These are phyloP conservation scores for Citrullus amarus DNA, from an alignment of 306 rosid genomes.

Conservation along the genomic window DNA sequence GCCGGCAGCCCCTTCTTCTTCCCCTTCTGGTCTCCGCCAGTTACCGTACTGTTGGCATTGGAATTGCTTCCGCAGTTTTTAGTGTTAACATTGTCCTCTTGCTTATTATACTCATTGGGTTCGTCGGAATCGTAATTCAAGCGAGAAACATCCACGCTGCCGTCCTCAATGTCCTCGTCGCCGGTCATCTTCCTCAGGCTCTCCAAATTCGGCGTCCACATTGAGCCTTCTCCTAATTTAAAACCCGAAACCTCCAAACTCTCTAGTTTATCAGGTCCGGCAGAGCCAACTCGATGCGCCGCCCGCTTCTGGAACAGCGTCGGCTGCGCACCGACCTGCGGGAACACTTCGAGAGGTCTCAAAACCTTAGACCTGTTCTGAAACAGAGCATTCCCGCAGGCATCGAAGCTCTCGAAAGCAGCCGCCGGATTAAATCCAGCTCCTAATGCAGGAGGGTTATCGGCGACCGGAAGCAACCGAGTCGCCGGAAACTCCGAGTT, in stretches of 20 bases:
- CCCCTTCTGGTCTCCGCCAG: slow-evolving; percentile 61
- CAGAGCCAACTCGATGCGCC: slow-evolving; percentile 23
- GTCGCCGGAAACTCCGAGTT: slow-evolving; percentile 23
- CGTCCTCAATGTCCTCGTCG: slow-evolving; percentile 47
- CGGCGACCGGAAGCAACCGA: slow-evolving; percentile 2
- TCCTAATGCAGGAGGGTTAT: slow-evolving; percentile 11
- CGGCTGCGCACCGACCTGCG: slow-evolving; percentile 46
- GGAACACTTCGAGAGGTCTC: slow-evolving; percentile 38
- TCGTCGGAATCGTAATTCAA: slow-evolving; percentile 84
- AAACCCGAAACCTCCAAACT: slow-evolving; percentile 34
- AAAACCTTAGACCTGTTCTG: slow-evolving; percentile 31
- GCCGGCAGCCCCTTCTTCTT: slow-evolving; percentile 93
- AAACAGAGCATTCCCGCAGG: slow-evolving; percentile 31
- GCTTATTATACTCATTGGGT: slow-evolving; percentile 24
- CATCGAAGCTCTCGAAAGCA: slow-evolving; percentile 28
- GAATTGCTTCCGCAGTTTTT: slow-evolving; percentile 39
- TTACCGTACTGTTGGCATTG: slow-evolving; percentile 32
- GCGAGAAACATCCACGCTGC: slow-evolving; percentile 44
- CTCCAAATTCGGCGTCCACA: slow-evolving; percentile 25
- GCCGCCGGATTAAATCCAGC: slow-evolving; percentile 14
- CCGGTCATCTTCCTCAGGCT: slow-evolving; percentile 33
- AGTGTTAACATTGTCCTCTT: slow-evolving; percentile 27
- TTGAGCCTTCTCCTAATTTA: slow-evolving; percentile 4
- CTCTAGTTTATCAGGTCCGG: slow-evolving; percentile 20
- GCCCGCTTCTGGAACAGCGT: slow-evolving; percentile 76